A percentile compares a stretch with the other conserved stretches of the same genome.
Evolutionary conservation across 163 green algal genomes (phyloP).

Genomic region (Scenedesmus sp.): DNA sequence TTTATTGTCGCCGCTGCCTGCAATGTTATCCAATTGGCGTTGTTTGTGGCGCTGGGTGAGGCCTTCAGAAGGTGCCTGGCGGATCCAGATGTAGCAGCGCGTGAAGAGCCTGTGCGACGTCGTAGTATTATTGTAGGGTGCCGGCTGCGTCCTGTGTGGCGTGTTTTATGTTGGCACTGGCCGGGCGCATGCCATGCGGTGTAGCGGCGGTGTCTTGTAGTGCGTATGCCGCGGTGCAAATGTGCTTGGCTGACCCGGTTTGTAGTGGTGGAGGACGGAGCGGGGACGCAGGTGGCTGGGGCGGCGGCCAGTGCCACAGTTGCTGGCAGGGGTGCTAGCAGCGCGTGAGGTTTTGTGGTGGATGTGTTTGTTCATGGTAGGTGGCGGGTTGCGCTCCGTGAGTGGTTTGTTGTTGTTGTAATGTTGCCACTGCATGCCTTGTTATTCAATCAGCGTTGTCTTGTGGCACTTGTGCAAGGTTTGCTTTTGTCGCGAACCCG

Average conservation of each 20-base stretch:
- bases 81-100: conserved; percentile 15
- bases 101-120: background rate
- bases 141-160: too few species aligned
- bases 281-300: background rate
- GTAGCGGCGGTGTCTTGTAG: background rate
- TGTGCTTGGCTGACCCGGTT: background rate
- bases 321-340: background rate
- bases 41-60: conserved; percentile 59
- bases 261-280: conserved; percentile 12
- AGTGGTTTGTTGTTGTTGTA: too few species aligned
- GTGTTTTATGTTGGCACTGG: too few species aligned
- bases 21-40: too few species aligned
- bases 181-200: too few species aligned
- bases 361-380: too few species aligned
- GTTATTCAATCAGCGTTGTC: too few species aligned
- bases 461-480: conserved; percentile 47
- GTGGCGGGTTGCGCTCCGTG: too few species aligned
- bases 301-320: conserved; percentile 17
- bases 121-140: too few species aligned
- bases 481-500: background rate
- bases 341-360: background rate
- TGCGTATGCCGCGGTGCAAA: conserved; percentile 37
- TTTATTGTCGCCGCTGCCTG: too few species aligned
- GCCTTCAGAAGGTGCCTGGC: conserved; percentile 69
- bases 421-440: too few species aligned